Percentiles rank a stretch among this genome's conserved stretches.
Conservation (phyloP, 176 grass and related monocot species). For the Oropetium thomaeum region DNA sequence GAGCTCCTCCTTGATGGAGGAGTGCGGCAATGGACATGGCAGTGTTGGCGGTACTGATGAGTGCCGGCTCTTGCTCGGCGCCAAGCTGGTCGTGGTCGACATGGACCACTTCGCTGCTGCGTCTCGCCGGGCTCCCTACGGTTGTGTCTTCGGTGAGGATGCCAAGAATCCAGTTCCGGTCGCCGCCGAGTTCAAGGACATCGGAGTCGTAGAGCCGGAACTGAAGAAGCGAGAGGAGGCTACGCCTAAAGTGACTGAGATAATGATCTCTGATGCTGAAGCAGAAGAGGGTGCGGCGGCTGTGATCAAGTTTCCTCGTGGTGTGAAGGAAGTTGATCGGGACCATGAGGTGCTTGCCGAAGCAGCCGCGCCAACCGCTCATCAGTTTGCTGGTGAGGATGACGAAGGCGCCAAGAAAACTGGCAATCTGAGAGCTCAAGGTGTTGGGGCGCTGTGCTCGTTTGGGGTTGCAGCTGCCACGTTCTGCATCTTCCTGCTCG, state of each 20-base stretch:
- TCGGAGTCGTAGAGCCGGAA: slow-evolving; percentile 19
- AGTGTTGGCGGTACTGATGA: slow-evolving; percentile 28
- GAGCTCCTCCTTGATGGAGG: slow-evolving; percentile 37
- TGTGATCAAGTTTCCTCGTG: not conserved
- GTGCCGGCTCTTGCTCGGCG: slow-evolving; percentile 32
- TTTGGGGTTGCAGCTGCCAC: slow-evolving; percentile 75
- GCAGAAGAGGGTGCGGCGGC: slow-evolving; percentile 33
- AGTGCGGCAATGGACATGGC: slow-evolving; percentile 28
- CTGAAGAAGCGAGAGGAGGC: not conserved
- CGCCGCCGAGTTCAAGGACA: slow-evolving; percentile 46
- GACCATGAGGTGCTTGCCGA: slow-evolving; percentile 22
- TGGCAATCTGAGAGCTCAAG: slow-evolving; percentile 46
- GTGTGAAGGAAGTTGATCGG: not conserved
- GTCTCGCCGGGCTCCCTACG: slow-evolving; percentile 29
- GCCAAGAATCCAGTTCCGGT: not conserved
- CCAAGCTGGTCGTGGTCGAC: slow-evolving; percentile 44
- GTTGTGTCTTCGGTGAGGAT: slow-evolving; percentile 8
- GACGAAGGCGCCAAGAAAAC: slow-evolving; percentile 9
- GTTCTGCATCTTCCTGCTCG: slow-evolving; percentile 60
- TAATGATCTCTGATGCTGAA: slow-evolving; percentile 16
- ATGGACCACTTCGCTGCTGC: slow-evolving; percentile 57
- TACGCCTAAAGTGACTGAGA: not conserved
- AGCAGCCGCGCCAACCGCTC: slow-evolving; percentile 22
- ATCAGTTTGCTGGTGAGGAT: not conserved
- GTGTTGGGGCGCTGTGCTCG: slow-evolving; percentile 79